A percentile compares a stretch with the other conserved stretches of the same genome.
These are phyloP conservation scores for Dalbergia oliveri DNA, from an alignment of 306 rosid species.

Conservation along the genomic window DNA sequence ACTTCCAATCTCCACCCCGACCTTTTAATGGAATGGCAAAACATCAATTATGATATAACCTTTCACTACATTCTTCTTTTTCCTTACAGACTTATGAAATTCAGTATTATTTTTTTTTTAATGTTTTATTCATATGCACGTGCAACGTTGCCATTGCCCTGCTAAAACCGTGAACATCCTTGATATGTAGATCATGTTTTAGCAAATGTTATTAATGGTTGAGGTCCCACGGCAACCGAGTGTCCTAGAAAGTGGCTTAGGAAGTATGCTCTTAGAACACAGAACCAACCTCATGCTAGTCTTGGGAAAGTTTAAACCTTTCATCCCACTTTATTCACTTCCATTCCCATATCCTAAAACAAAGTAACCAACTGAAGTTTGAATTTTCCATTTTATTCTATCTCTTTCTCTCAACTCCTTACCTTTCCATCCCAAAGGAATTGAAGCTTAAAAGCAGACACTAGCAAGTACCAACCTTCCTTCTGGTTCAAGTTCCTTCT, in stretches of 20 bases:
- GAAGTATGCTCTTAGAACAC: not conserved
- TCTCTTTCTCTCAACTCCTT: constrained; percentile 31
- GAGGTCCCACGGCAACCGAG: constrained; percentile 27
- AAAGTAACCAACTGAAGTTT: constrained; percentile 10
- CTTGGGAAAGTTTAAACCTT: constrained; percentile 49
- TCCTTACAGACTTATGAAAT: not conserved
- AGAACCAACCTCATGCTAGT: constrained; percentile 5
- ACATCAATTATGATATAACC: constrained; percentile 1
- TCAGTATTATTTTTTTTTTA: not conserved
- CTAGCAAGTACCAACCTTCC: constrained; percentile 18
- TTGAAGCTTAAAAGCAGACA: constrained; percentile 56
- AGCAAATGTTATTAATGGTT: constrained; percentile 1
- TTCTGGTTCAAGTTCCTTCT: constrained; percentile 37
- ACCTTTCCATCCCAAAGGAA: constrained; percentile 11
- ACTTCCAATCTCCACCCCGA: not conserved
- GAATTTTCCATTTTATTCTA: constrained; percentile 38
- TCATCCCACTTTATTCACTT: constrained; percentile 11
- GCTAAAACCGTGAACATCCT: not conserved
- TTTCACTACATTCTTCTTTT: not conserved
- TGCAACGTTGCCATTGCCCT: not conserved
- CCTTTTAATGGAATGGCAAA: constrained; percentile 6
- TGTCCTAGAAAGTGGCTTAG: not conserved
- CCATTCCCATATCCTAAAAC: constrained; percentile 11
- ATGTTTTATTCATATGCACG: constrained; percentile 11
- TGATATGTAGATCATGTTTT: constrained; percentile 10